Base-by-base conservation (phyloP, 371 early-diverging fungal species). In the Amoeboaphelidium protococcarum region DNA sequence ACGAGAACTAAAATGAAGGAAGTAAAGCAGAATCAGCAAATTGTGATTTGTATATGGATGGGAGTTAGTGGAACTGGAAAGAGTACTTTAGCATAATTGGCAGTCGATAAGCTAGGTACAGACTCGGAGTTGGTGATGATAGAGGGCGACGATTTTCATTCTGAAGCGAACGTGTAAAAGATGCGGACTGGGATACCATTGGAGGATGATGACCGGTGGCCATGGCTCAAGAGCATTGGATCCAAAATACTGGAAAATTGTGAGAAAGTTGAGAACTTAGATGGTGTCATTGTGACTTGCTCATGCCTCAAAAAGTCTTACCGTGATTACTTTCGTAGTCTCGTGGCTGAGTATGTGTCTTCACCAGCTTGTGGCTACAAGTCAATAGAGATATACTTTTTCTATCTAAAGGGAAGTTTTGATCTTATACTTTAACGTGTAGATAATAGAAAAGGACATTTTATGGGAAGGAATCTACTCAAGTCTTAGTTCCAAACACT, bases 41-140 rank as follows among this genome's bases (percentile, higher is more conserved):
- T 31, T 16, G 16, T 6, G 16, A 10, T 31, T 31, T 6, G 6
- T 31, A 10, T 31, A 31, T 6, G 16, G 37, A 74, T 76, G 77
- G 78, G 78, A 13, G 68, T 68, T 0, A 59, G 65, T 20, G 74
- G 75, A 12, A 61, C 71, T 44, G 78, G 78, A 37, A 77, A 77
- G 48, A 58, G 64, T 22, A 68, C 67, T 25, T 59, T 77, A 16
- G 71, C 69, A 6, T 50, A n/a, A n/a, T n/a, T n/a, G n/a, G n/a
- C n/a, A n/a, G n/a, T n/a, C n/a, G n/a, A n/a, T n/a, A 31, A 31
- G 37, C 10, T 10, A 31, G 6, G 6, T 16, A 6, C 6, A 31
- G 16, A 31, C 10, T 10, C 10, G 16, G 37, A 16, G 16, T 31
- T 10, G 6, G 6, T 31, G 6, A 16, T 6, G 37, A 52, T 78